These are phyloP conservation scores for Citrus mangshanensis DNA, from an alignment of 345 rosid genomes.

Conservation along the genomic window DNA sequence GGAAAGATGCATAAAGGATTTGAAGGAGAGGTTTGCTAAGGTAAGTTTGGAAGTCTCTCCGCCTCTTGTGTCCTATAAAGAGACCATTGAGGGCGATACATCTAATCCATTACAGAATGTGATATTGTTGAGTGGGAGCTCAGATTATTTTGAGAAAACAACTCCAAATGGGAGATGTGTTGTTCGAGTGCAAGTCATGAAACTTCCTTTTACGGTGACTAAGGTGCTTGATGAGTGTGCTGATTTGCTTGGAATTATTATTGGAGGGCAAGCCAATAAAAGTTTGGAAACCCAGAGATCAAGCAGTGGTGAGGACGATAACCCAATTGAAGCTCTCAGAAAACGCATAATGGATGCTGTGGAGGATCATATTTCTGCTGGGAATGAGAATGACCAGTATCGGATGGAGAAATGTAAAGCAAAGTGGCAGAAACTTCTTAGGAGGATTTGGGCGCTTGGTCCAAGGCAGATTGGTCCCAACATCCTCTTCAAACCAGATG, in stretches of 20 bases:
- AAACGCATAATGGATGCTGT: conserved; percentile 52
- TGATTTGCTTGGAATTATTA: conserved; percentile 62
- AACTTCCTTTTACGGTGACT: conserved; percentile 68
- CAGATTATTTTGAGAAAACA: conserved; percentile 68
- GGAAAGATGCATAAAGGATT: conserved; percentile 87
- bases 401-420: conserved; percentile 52
- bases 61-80: conserved; percentile 88
- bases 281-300: conserved; percentile 43
- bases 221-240: conserved; percentile 83
- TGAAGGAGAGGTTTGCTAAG: conserved; percentile 89
- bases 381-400: conserved; percentile 55
- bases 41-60: conserved; percentile 80
- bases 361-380: conserved; percentile 44
- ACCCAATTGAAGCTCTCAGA: conserved; percentile 53
- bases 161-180: conserved; percentile 75
- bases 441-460: conserved; percentile 90
- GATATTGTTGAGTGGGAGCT: conserved; percentile 45
- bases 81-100: conserved; percentile 73
- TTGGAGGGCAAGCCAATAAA: conserved; percentile 54
- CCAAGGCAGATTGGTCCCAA: conserved; percentile 92
- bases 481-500: conserved; percentile 76
- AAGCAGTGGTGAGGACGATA: conserved; percentile 34
- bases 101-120: conserved; percentile 60
- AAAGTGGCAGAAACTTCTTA: conserved; percentile 65
- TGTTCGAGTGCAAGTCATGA: conserved; percentile 75